Evolutionary conservation across 805 yeast species (phyloP).

Genomic region (Kuraishia hungarica): DNA sequence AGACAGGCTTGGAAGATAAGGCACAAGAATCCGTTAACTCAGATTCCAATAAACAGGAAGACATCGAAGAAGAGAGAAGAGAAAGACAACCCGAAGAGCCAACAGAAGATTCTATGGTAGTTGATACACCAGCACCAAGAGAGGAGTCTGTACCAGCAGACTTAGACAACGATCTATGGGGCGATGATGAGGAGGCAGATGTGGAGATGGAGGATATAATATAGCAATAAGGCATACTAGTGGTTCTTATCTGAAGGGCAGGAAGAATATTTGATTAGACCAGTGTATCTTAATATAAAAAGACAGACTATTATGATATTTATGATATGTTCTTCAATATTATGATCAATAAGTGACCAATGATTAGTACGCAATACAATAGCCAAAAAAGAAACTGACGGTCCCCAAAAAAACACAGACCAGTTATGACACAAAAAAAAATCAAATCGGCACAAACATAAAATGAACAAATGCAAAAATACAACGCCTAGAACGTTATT

Average conservation of each 20-base stretch:
- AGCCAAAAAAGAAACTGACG: background rate
- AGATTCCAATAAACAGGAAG: background rate
- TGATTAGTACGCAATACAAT: background rate
- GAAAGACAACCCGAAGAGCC: background rate
- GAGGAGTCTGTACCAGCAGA: background rate
- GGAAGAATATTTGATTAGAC: too few species aligned
- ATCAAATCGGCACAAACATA: too few species aligned
- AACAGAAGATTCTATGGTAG: background rate
- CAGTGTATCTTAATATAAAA: background rate
- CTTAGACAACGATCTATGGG: background rate
- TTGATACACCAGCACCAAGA: background rate
- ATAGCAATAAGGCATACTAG: too few species aligned
- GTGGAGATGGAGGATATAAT: constrained; percentile 1
- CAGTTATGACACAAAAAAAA: background rate
- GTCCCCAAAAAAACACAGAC: background rate
- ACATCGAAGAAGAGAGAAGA: background rate
- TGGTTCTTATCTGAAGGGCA: too few species aligned
- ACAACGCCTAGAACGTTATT: too few species aligned
- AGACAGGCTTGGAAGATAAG: too few species aligned
- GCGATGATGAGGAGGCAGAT: constrained; percentile 1
- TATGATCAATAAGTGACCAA: background rate
- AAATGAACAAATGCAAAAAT: background rate
- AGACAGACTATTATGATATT: background rate
- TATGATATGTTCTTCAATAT: background rate
- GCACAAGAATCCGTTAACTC: background rate